Evolutionary conservation across 257 asterid species (phyloP).

Genomic region (Solanum lycopersicoides): DNA sequence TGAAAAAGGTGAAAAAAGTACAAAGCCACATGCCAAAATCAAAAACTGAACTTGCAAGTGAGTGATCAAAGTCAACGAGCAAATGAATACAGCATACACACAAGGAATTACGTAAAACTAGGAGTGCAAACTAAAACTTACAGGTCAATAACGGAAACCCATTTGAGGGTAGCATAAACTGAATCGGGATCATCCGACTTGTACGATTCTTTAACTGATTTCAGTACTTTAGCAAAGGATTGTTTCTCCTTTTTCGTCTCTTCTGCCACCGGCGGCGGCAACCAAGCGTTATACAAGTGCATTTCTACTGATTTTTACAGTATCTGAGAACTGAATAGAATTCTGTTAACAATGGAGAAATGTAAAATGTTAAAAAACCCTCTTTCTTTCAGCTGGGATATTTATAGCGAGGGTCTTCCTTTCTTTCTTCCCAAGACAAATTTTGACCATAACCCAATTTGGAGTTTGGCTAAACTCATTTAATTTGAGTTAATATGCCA

Average conservation of each 20-base stretch:
- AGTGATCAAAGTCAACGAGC: not conserved
- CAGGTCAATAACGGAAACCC: conserved; percentile 87
- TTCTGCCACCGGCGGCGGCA: conserved; percentile 99
- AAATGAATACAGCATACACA: not conserved
- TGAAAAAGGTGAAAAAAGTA: not conserved
- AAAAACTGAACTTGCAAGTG: not conserved
- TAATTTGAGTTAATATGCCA: not conserved
- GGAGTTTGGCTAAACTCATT: not conserved
- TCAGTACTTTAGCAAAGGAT: conserved; percentile 69
- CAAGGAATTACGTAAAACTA: not conserved
- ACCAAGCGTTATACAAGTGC: conserved; percentile 96
- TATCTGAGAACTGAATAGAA: not conserved
- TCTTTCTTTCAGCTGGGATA: not conserved
- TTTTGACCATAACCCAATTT: conserved; percentile 15
- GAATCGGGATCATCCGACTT: conserved; percentile 76
- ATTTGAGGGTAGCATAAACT: conserved; percentile 81
- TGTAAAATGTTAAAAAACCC: not conserved
- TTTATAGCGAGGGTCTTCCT: conserved; percentile 3
- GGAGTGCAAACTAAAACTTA: conserved; percentile 23
- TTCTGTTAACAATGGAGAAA: not conserved
- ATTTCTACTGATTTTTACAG: conserved; percentile 11
- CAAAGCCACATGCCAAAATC: not conserved
- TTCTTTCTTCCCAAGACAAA: conserved; percentile 65
- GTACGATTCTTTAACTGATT: conserved; percentile 58
- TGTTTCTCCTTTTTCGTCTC: conserved; percentile 66